Conservation (phyloP, 108 stramenopile species). For the Thalassiosira profunda region DNA sequence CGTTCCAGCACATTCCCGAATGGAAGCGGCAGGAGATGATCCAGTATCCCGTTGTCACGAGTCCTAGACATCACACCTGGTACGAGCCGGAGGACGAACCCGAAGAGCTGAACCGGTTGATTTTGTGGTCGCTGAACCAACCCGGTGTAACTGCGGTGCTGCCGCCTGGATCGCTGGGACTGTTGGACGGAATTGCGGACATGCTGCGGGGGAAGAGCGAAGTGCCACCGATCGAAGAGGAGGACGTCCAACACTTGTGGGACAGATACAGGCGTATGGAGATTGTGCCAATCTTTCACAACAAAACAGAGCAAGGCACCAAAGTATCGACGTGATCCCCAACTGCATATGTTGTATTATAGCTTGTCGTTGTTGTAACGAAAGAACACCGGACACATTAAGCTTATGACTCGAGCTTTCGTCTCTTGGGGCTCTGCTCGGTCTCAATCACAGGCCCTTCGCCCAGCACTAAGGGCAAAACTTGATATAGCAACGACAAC, state of each 20-base stretch:
- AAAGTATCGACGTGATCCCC: slow-evolving; percentile 35
- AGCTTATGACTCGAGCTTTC: too few relatives aligned
- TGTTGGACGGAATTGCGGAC: slow-evolving; percentile 32
- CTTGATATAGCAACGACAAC: too few relatives aligned
- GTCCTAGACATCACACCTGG: slow-evolving; percentile 38
- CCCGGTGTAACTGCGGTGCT: slow-evolving; percentile 34
- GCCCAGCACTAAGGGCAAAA: too few relatives aligned
- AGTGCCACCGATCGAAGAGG: slow-evolving; percentile 32
- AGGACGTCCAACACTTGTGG: slow-evolving; percentile 34
- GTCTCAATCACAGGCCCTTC: too few relatives aligned
- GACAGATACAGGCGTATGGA: slow-evolving; percentile 24
- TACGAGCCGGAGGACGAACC: slow-evolving; percentile 51
- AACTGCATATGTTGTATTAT: too few relatives aligned
- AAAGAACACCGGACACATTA: too few relatives aligned
- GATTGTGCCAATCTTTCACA: slow-evolving; percentile 49
- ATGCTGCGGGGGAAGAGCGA: slow-evolving; percentile 33
- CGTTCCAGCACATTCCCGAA: slow-evolving; percentile 44
- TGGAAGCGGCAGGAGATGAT: slow-evolving; percentile 56
- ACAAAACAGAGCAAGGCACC: slow-evolving; percentile 25
- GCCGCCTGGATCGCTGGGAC: slow-evolving; percentile 29
- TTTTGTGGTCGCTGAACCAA: slow-evolving; percentile 49
- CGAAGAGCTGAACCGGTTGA: slow-evolving; percentile 26
- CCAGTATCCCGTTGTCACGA: slow-evolving; percentile 38
- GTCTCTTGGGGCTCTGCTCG: too few relatives aligned
- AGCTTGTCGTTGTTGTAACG: too few relatives aligned